These are phyloP conservation scores for Phoma sp. DNA, from an alignment of 2,329 filamentous ascomycete genomes.

Conservation along the genomic window DNA sequence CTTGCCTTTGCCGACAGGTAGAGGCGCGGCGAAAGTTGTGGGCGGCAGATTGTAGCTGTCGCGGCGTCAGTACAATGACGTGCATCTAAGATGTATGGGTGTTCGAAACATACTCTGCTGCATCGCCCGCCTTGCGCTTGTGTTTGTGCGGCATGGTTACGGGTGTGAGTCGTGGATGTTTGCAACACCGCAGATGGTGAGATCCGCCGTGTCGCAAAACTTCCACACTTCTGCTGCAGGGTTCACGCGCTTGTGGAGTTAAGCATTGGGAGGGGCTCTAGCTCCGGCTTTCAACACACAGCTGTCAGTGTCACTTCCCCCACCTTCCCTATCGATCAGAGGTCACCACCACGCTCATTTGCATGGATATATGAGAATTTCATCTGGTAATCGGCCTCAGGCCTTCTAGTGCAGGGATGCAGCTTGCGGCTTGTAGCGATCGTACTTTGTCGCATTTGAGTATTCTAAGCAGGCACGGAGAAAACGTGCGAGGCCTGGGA, in stretches of 20 bases:
- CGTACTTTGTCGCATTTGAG: no score
- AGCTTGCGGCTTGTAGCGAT: no score
- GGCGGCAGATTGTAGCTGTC: conserved; percentile 67
- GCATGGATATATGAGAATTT: no score
- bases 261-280: conserved; percentile 6
- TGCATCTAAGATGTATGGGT: neutral
- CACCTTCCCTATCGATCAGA: neutral
- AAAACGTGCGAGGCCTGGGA: no score
- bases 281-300: conserved; percentile 1
- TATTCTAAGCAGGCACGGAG: no score
- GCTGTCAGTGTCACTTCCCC: neutral
- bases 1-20: conserved; percentile 59
- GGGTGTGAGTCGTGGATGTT: conserved; percentile 1
- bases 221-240: conserved; percentile 10
- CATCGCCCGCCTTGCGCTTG: conserved; percentile 64
- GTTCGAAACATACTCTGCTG: conserved; percentile 39
- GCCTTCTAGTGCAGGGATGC: no score
- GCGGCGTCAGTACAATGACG: conserved; percentile 48
- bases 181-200: neutral
- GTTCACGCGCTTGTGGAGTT: conserved; percentile 10
- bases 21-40: conserved; percentile 62
- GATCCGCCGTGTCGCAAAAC: conserved; percentile 3
- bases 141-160: conserved; percentile 83
- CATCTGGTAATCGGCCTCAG: no score
- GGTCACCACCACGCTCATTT: neutral